Evolutionary conservation across 257 asterid species (phyloP), one percentile per base, ranked within the genome.

Genomic region (Striga asiatica): DNA sequence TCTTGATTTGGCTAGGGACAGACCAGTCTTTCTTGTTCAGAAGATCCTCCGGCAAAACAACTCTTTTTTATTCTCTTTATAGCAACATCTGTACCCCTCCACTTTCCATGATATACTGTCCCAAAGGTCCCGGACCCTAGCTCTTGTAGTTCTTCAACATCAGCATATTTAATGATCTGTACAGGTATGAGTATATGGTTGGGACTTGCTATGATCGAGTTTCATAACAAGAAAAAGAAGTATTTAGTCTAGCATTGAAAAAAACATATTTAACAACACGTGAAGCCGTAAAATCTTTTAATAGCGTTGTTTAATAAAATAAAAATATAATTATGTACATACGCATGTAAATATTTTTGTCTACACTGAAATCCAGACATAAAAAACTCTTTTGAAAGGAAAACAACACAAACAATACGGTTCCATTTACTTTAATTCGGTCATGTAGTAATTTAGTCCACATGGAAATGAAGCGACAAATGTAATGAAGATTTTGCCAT

Each of bases 1-100:
- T n/a, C n/a, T 32, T 32, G 4, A 19, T 45, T 10, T 2, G 41
- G 32, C 14, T n/a, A 5, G 57, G 60, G 60, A 68, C 75, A 32
- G 58, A 74, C 73, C 76, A 69, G 61, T 58, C 61, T 66, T 37
- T 74, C 79, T 70, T 74, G 76, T 61, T 74, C 79, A 0, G 79
- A 74, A 17, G 65, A 60, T 25, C 68, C 59, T 28, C 76, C 79
- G 0, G 68, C 66, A 35, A 69, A 74, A 38, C 76, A 74, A 31
- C 71, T 74, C 62, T 74, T 54, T 18, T 70, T 74, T 52, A 74
- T 74, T 59, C 76, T 59, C 71, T 74, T 74, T 59, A 74, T 70
- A 47, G 76, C 79, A 27, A 69, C 76, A 66, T 69, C 79, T 8
- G 76, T 66, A 35, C 76, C 79, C 61, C 79, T 69, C 79, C 79